phyloP scores from a whole-genome alignment of 495 filamentous ascomycete genomes.

The Durotheca rogersii region DNA sequence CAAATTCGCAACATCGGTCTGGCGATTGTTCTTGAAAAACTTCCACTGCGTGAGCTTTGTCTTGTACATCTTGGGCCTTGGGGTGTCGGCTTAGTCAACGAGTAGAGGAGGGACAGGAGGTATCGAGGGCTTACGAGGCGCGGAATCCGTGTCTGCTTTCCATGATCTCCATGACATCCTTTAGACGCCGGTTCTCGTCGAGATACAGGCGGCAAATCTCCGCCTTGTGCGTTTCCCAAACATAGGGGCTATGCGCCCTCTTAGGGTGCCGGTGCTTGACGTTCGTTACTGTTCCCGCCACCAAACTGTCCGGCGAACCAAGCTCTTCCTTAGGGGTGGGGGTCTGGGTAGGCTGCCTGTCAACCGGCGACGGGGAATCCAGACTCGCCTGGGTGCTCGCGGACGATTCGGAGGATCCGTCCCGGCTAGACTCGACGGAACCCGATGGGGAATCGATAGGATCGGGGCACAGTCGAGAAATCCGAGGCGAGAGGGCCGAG shows the following conservation, averaged over 20 bases:
- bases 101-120: neutral
- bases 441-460: constrained; percentile 15
- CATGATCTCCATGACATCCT: constrained; percentile 94
- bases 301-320: constrained; percentile 14
- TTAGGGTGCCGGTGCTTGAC: constrained; percentile 24
- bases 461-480: constrained; percentile 19
- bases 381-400: neutral
- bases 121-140: constrained; percentile 34
- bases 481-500: constrained; percentile 21
- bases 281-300: constrained; percentile 7
- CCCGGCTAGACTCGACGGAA: constrained; percentile 13
- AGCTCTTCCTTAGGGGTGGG: constrained; percentile 5
- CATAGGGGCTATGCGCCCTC: constrained; percentile 32
- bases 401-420: constrained; percentile 9
- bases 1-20: constrained; percentile 38
- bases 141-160: constrained; percentile 60
- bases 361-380: constrained; percentile 1
- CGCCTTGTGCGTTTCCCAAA: constrained; percentile 34
- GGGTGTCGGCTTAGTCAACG: constrained; percentile 22
- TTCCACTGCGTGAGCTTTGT: constrained; percentile 44
- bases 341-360: constrained; percentile 8
- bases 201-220: constrained; percentile 35
- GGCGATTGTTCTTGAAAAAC: constrained; percentile 43
- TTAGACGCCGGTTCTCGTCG: constrained; percentile 35
- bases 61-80: constrained; percentile 45